Evolutionary conservation across 495 filamentous ascomycete genomes (phyloP), one percentile per base, ranked within the genome.

Genomic region (Trichoderma virens): DNA sequence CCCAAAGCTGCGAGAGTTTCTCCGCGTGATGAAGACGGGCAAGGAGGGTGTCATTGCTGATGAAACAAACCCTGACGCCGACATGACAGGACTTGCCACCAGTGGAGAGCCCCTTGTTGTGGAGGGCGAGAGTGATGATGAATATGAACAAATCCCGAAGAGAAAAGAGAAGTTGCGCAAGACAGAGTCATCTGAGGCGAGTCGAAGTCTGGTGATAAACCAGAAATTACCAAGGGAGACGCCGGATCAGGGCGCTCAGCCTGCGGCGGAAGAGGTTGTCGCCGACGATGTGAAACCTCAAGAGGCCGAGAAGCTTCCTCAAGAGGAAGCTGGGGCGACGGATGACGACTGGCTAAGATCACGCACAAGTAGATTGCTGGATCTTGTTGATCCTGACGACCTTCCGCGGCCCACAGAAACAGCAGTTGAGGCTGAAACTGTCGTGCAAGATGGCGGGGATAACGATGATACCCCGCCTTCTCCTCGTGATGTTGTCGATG

Each of bases 341-440:
- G 95, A 98, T 72, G 82, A 85, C 56, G 94, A 99, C 72, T 99
- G 94, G 94, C 80, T 97, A 60, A 87, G 94, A 45, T 95, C 90
- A 45, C 88, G 90, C 67, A 97, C 92, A n/a, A 97, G 87, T 73
- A 85, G 95, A 67, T 75, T 97, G 59, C 80, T 98, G 39, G 95
- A 92, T 70, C 77, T 98, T 25, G 79, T 90, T 25, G 91, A 93
- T 61, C 80, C 78, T 2, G 78, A 83, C 51, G 81, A 82, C 59
- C 66, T 65, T 18, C 66, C 3, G n/a, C 65, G 41, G 18, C 67
- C 73, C 8, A 23, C 69, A 13, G 66, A 60, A 3, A 18, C 67
- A 6, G 63, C 60, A 31, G 27, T 63, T 51, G 51, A 61, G 2
- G 47, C 60, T 47, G 61, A 61, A 11, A 39, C 61, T 32, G 62